Base-by-base conservation (phyloP, 768 basidiomycete genomes). In the Tephrocybe sp. region DNA sequence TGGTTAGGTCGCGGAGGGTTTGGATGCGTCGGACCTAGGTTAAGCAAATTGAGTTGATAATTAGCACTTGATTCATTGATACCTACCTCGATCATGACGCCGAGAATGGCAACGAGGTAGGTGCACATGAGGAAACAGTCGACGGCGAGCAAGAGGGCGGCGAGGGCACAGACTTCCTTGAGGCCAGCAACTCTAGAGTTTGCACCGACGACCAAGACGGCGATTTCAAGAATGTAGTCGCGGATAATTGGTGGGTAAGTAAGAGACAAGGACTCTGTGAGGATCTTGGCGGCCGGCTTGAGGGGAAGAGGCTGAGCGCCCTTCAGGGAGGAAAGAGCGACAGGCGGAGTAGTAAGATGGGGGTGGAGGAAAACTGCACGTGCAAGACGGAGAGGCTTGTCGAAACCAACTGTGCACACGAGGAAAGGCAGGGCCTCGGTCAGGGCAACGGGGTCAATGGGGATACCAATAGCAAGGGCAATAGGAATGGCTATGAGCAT, bases 361-460 rank as follows among this genome's bases (percentile, higher is more conserved):
- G 89, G 90, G 59, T 94, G 89, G 23, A 82, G 79, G 70, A 98
- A 92, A 13, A 98, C 90, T 2, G 93, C 87, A 11, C 86, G 79
- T 2, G 94, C 95, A 20, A 99, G 84, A 6, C 91, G 82, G 40
- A 96, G 84, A 0, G 95, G 96, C 67, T 99, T 98, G 71, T 99
- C 97, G 67, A 98, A 99, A 6, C 96, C 96, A 53, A 99, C 85
- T 1, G 94, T 97, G 68, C 96, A 96, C 32, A 99, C 95, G 42
- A 98, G 76, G 84, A 98, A 98, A 0, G 97, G 97, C 0, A 99
- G 80, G 0, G 97, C 96, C 67, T 99, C 97, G 9, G 91, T 92
- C 45, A 99, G 78, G 9, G 87, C 86, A 47, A 98, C 87, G 1
- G 93, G 92, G 66, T 98, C 95, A 59, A 99, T 85, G 16, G 85